These are phyloP conservation scores for Tetrahymena elliotti DNA, from an alignment of 73 alveolate genomes.

Conservation along the genomic window DNA sequence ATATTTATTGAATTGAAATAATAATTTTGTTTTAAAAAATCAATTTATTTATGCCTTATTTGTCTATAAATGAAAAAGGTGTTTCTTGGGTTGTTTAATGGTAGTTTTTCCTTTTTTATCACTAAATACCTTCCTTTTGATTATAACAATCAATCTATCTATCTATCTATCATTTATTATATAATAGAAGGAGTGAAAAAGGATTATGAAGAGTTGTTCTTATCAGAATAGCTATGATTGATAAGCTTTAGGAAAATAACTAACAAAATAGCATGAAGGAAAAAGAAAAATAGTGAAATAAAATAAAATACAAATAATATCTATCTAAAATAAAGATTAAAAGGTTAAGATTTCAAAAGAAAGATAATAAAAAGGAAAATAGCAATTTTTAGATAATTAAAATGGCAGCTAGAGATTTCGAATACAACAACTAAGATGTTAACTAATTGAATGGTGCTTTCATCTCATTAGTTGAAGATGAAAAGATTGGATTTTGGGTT, in stretches of 20 bases:
- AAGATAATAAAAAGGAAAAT: not conserved
- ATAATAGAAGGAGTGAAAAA: no score
- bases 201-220: not conserved
- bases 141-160: no score
- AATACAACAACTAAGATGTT: not conserved
- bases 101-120: not conserved
- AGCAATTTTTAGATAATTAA: not conserved
- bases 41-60: not conserved
- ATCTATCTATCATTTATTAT: no score
- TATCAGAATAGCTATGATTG: not conserved
- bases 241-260: not conserved
- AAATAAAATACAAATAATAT: not conserved
- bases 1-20: no score
- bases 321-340: not conserved
- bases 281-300: not conserved
- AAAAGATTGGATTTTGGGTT: not conserved
- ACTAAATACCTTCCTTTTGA: no score
- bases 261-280: not conserved
- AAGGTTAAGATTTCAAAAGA: not conserved
- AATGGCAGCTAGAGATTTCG: not conserved
- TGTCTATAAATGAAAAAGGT: no score
- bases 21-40: no score
- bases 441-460: not conserved
- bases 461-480: not conserved
- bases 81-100: not conserved